phyloP scores from a whole-genome alignment of 1,284 basidiomycete species.

The Ustilago tritici region DNA sequence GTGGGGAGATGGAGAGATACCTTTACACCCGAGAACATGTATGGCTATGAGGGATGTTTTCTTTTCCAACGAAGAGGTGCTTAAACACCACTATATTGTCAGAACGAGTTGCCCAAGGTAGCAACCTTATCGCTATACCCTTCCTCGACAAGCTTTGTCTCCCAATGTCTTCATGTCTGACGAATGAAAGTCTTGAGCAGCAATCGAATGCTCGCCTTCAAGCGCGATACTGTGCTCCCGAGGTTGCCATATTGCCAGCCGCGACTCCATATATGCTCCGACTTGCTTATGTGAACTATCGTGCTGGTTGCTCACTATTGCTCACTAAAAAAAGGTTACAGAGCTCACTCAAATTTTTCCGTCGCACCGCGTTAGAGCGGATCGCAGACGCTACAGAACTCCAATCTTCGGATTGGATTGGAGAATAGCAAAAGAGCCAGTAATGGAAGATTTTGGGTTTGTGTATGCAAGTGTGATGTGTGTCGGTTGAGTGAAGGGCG shows the following conservation, averaged over 20 bases:
- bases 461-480: conserved; percentile 1
- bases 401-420: not conserved
- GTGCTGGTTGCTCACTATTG: too few species aligned
- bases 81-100: not conserved
- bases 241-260: too few species aligned
- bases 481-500: not conserved
- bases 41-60: conserved; percentile 68
- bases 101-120: not conserved
- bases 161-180: too few species aligned
- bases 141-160: too few species aligned
- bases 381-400: not conserved
- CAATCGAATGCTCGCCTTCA: too few species aligned
- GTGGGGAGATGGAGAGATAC: conserved; percentile 71
- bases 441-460: conserved; percentile 2
- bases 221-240: too few species aligned
- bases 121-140: not conserved
- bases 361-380: too few species aligned
- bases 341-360: too few species aligned
- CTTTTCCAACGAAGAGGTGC: conserved; percentile 40
- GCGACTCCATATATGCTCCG: too few species aligned
- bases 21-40: conserved; percentile 69
- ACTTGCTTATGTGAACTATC: too few species aligned
- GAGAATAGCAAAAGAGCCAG: conserved; percentile 14
- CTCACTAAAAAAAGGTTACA: too few species aligned
- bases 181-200: too few species aligned